A percentile compares a stretch with the other conserved stretches of the same genome.
phyloP scores from a whole-genome alignment of 345 rosid species.

The Euphorbia pulcherrima region DNA sequence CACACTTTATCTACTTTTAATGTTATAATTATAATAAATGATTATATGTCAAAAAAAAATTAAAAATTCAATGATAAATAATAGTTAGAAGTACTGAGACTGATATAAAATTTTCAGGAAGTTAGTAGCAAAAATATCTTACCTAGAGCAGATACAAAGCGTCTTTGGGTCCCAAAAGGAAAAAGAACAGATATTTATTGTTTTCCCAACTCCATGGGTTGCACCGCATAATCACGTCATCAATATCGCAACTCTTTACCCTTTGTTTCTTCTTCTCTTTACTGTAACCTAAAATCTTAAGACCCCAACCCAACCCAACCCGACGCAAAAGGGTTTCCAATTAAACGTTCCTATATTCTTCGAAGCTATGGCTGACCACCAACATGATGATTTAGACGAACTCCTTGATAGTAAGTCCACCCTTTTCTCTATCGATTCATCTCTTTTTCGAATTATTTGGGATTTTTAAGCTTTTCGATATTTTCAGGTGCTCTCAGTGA shows the following conservation, averaged over 20 bases:
- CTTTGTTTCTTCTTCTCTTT: not conserved
- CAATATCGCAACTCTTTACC: not conserved
- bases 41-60: too few relatives aligned
- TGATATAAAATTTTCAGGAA: too few relatives aligned
- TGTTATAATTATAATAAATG: too few relatives aligned
- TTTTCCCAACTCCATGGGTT: conserved; percentile 10
- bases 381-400: conserved; percentile 82
- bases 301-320: not conserved
- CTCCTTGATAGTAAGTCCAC: conserved; percentile 76
- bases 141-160: not conserved
- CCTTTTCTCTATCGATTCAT: not conserved
- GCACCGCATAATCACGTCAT: conserved; percentile 23
- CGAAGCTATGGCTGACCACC: conserved; percentile 47
- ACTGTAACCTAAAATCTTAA: not conserved
- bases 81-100: too few relatives aligned
- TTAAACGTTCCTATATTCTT: not conserved
- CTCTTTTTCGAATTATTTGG: not conserved
- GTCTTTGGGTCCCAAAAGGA: conserved; percentile 2
- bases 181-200: conserved; percentile 10
- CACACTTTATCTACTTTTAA: too few relatives aligned
- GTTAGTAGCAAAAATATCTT: conserved; percentile 2
- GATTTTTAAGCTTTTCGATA: conserved; percentile 8
- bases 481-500: conserved; percentile 95
- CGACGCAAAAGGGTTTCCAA: not conserved
- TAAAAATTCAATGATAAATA: too few relatives aligned